Percentiles rank a stretch among this genome's conserved stretches.
Conservation (phyloP, 225 moss, liverwort and hornwort genomes). For the Anthoceros angustus region DNA sequence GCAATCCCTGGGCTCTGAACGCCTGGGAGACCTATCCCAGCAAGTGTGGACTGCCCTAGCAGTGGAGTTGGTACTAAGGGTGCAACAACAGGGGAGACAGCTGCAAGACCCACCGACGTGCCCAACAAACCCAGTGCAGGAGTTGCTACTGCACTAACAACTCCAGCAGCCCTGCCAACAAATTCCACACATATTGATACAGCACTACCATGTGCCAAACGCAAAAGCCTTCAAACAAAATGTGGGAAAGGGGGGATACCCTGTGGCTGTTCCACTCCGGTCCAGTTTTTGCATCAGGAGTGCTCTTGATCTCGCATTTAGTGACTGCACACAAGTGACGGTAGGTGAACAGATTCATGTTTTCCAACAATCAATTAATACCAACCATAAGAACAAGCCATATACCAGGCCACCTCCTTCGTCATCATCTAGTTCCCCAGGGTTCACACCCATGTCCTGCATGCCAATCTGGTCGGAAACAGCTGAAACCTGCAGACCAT, state of each 20-base stretch:
- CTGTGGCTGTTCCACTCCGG: constrained; percentile 82
- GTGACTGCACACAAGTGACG: constrained; percentile 39
- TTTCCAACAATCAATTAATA: not conserved
- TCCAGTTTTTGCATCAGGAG: constrained; percentile 98
- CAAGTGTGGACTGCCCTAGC: constrained; percentile 49
- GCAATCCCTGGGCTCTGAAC: constrained; percentile 40
- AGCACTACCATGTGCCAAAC: not conserved
- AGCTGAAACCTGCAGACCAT: constrained; percentile 66
- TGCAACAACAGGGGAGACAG: constrained; percentile 31
- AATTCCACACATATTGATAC: not conserved
- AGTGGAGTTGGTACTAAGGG: constrained; percentile 68
- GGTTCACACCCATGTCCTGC: constrained; percentile 98
- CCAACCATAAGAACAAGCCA: not conserved
- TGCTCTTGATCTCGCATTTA: constrained; percentile 94
- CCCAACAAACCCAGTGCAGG: constrained; percentile 73
- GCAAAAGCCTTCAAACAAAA: not conserved
- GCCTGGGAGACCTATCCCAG: constrained; percentile 33
- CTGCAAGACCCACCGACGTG: constrained; percentile 28
- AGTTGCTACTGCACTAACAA: constrained; percentile 39
- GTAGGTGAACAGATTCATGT: not conserved
- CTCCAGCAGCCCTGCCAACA: constrained; percentile 42
- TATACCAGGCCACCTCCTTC: constrained; percentile 88
- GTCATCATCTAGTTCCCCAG: constrained; percentile 96
- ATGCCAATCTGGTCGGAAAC: constrained; percentile 98
- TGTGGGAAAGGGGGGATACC: constrained; percentile 16